A percentile compares a stretch with the other conserved stretches of the same genome.
phyloP scores from a whole-genome alignment of 1,284 basidiomycete genomes.

The Farysia itapuensis region DNA sequence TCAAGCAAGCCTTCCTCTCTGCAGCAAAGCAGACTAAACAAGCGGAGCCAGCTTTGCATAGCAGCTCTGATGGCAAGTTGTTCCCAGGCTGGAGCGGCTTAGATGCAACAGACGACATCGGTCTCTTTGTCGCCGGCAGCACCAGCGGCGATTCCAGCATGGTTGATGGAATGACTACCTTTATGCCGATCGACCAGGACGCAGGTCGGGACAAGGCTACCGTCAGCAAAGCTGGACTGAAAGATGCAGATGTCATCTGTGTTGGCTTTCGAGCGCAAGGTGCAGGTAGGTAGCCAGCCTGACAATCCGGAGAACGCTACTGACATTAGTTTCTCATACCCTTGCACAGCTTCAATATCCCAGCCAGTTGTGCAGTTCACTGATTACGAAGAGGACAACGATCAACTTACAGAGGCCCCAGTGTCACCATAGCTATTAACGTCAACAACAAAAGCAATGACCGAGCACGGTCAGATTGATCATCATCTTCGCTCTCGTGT shows the following conservation, averaged over 20 bases:
- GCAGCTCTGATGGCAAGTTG: constrained; percentile 16
- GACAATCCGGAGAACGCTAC: not conserved
- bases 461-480: too few relatives aligned
- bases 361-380: constrained; percentile 31
- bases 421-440: too few relatives aligned
- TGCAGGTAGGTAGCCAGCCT: constrained; percentile 29
- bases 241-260: constrained; percentile 27
- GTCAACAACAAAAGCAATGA: too few relatives aligned
- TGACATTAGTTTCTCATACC: not conserved
- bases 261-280: constrained; percentile 29
- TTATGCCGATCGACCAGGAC: constrained; percentile 31
- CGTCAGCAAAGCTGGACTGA: constrained; percentile 31
- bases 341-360: constrained; percentile 20
- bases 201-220: constrained; percentile 4
- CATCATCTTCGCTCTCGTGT: too few relatives aligned
- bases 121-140: constrained; percentile 24
- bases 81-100: constrained; percentile 20
- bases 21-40: constrained; percentile 19
- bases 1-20: constrained; percentile 19
- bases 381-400: constrained; percentile 27
- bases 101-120: constrained; percentile 16
- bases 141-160: constrained; percentile 5
- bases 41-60: constrained; percentile 11
- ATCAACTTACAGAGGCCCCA: too few relatives aligned
- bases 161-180: constrained; percentile 19